Evolutionary conservation across 495 filamentous ascomycete genomes (phyloP), one percentile per base, ranked within the genome.

Genomic region (Hypomontagnella submonticulosa): DNA sequence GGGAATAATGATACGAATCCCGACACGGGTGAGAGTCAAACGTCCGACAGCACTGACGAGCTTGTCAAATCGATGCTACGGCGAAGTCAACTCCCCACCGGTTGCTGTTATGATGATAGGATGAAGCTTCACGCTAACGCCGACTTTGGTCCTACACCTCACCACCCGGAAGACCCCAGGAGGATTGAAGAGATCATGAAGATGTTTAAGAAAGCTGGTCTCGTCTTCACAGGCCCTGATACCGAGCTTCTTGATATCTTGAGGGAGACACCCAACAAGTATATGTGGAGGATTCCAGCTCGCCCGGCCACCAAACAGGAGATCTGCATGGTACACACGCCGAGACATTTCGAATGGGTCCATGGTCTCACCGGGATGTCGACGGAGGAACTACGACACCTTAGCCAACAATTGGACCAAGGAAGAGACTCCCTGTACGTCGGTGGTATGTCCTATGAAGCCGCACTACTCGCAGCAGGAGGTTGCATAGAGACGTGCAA

Each of bases 401-500:
- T 87, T 12, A 85, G 84, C n/a, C 69, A 71, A 7, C 60, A 73
- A 0, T 74, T 91, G 58, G 87, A 90, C 61, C 80, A 85, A 34
- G 81, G 83, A 1, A 83, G 87, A 19, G 93, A 93, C 66, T 98
- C 96, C 0, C 85, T 99, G 9, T 99, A 99, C 64, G 90, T 97
- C 63, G 92, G 94, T 62, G 83, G 82, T 19, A 80, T 91, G 61
- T 95, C 93, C 0, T 97, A 89, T 70, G 79, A 84, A n/a, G 90
- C 91, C 33, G 87, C 94, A 0, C 76, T 89, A 11, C 81, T 99
- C 19, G 92, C 94, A 1, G 92, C 90, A n/a, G 95, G 95, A 37
- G 95, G 94, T 20, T 93, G 93, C 6, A 97, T 98, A 60, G 96
- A 99, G 73, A 96, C 93, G 0, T 96, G 92, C 75, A 84, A 92